A percentile compares a stretch with the other conserved stretches of the same genome.
Evolutionary conservation across 1,284 basidiomycete genomes (phyloP).

Genomic region (Sporisorium iseilematis-ciliati): DNA sequence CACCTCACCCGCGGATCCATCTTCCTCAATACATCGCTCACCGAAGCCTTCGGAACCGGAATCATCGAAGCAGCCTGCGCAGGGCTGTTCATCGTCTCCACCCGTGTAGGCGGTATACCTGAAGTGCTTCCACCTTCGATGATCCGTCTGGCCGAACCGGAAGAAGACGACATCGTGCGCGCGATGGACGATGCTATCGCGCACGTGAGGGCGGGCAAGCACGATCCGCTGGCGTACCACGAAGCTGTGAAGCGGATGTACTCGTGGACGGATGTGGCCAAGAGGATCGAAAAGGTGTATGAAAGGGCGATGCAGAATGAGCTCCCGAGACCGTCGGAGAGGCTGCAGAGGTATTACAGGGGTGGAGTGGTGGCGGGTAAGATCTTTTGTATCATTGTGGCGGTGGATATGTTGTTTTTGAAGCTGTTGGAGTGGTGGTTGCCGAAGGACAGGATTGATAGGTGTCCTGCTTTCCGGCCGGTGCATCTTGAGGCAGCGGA

Average conservation of each 20-base stretch:
- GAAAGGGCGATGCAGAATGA: conserved; percentile 74
- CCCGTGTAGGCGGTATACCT: conserved; percentile 92
- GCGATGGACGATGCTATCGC: conserved; percentile 84
- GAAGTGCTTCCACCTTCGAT: conserved; percentile 93
- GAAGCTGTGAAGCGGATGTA: conserved; percentile 84
- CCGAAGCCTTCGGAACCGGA: conserved; percentile 95
- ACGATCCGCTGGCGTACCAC: conserved; percentile 85
- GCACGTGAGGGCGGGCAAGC: conserved; percentile 78
- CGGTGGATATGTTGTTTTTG: conserved; percentile 84
- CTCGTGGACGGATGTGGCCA: conserved; percentile 84
- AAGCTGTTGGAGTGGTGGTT: conserved; percentile 75
- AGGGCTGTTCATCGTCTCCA: conserved; percentile 93
- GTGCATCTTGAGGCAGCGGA: conserved; percentile 6
- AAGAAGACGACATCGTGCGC: conserved; percentile 85
- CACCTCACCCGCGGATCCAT: conserved; percentile 86
- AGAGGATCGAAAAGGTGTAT: conserved; percentile 87
- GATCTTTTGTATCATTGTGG: conserved; percentile 82
- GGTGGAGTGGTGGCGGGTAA: conserved; percentile 80
- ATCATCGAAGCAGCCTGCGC: conserved; percentile 96
- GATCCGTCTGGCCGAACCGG: conserved; percentile 92
- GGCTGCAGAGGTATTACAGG: conserved; percentile 72
- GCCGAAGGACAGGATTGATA: conserved; percentile 26
- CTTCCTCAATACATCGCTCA: conserved; percentile 94
- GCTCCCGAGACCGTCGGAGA: conserved; percentile 39
- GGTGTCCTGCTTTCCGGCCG: conserved; percentile 22